These are phyloP conservation scores for Fusarium lyarnte DNA, from an alignment of 2,329 filamentous ascomycete genomes.

Conservation along the genomic window DNA sequence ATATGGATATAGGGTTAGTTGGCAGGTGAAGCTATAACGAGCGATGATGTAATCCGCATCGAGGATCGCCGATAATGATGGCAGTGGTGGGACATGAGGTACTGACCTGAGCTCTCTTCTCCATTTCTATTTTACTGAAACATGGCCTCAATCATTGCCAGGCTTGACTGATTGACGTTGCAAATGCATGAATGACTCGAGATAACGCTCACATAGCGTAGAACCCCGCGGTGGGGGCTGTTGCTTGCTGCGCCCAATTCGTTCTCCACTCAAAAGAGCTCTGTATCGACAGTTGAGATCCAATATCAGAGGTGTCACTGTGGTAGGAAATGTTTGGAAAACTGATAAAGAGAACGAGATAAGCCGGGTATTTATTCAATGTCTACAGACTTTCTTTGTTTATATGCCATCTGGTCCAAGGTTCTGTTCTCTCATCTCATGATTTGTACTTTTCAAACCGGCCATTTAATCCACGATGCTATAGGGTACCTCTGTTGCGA, in stretches of 20 bases:
- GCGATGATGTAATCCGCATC: not conserved
- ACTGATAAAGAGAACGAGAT: not conserved
- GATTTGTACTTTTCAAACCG: not conserved
- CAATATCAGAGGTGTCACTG: not conserved
- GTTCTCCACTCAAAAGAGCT: slow-evolving; percentile 20
- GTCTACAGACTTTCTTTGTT: not conserved
- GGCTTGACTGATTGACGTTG: slow-evolving; percentile 12
- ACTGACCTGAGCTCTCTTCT: slow-evolving; percentile 52
- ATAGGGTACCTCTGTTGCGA: not conserved
- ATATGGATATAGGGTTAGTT: slow-evolving; percentile 6
- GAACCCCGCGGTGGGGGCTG: slow-evolving; percentile 32
- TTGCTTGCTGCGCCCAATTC: slow-evolving; percentile 6
- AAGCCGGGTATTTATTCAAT: not conserved
- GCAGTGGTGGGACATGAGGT: too few species aligned
- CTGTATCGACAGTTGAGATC: not conserved
- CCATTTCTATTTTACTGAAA: slow-evolving; percentile 46
- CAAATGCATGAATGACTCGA: not conserved
- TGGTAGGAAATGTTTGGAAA: not conserved
- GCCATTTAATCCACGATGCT: not conserved
- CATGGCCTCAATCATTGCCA: slow-evolving; percentile 35
- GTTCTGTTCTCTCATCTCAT: not conserved
- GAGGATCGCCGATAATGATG: not conserved
- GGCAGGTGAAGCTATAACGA: not conserved
- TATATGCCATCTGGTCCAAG: not conserved
- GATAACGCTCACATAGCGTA: not conserved